These are phyloP conservation scores for Paecilomyces dactylethromorphus DNA, from an alignment of 2,329 filamentous ascomycete genomes.

Conservation along the genomic window DNA sequence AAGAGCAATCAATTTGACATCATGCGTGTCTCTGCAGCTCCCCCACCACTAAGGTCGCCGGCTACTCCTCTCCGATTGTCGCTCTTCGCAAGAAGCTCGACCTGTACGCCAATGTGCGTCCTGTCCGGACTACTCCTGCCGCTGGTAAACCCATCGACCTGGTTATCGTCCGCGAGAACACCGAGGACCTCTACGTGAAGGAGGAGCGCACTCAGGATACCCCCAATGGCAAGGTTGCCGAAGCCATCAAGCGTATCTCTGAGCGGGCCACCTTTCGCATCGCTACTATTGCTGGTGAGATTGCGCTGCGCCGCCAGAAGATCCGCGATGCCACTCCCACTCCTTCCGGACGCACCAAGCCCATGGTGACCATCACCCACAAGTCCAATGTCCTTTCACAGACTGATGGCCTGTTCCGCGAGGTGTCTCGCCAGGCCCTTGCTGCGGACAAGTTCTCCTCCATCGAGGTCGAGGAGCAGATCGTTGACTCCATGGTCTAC, in stretches of 20 bases:
- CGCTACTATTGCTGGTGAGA: slow-evolving; percentile 87
- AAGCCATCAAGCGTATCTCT: slow-evolving; percentile 96
- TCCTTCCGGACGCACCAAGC: slow-evolving; percentile 50
- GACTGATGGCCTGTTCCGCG: slow-evolving; percentile 91
- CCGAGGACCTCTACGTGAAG: slow-evolving; percentile 97
- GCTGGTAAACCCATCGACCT: slow-evolving; percentile 68
- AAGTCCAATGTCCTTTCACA: slow-evolving; percentile 97
- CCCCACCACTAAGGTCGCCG: slow-evolving; percentile 79
- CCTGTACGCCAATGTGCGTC: slow-evolving; percentile 94
- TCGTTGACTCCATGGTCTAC: slow-evolving; percentile 99
- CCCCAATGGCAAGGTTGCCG: slow-evolving; percentile 72
- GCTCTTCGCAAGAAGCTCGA: slow-evolving; percentile 91
- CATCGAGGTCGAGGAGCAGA: slow-evolving; percentile 84
- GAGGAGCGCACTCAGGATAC: slow-evolving; percentile 80
- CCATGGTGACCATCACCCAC: slow-evolving; percentile 93
- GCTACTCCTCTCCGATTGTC: slow-evolving; percentile 95
- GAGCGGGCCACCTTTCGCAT: slow-evolving; percentile 80
- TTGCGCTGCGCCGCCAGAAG: slow-evolving; percentile 78
- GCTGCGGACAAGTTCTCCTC: slow-evolving; percentile 56
- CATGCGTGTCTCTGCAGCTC: slow-evolving; percentile 48
- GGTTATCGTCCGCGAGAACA: slow-evolving; percentile 98
- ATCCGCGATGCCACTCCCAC: slow-evolving; percentile 56
- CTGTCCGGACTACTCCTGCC: slow-evolving; percentile 72
- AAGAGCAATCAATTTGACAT: not conserved
- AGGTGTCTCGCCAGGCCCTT: slow-evolving; percentile 68